Conservation (phyloP, 108 stramenopile genomes). For the Schizochytrium sp. region DNA sequence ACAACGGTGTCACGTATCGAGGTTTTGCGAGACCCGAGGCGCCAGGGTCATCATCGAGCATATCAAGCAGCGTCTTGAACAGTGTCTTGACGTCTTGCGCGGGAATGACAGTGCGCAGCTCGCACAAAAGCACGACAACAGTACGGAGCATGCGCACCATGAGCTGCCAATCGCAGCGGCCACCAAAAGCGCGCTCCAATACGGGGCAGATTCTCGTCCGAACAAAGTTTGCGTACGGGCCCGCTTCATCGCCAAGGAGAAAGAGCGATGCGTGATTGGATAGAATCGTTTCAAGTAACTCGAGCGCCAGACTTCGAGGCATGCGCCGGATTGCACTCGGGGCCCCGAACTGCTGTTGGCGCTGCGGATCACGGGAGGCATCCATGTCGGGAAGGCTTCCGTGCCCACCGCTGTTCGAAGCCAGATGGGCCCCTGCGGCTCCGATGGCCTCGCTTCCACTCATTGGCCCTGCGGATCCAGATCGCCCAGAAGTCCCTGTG, state of each 20-base stretch:
- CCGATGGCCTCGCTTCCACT: too few species aligned
- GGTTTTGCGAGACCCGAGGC: not conserved
- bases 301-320: not conserved
- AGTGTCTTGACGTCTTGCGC: not conserved
- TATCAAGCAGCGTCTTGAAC: not conserved
- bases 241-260: not conserved
- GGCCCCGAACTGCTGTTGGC: not conserved
- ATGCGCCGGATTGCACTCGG: not conserved
- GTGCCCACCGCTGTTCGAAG: too few species aligned
- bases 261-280: not conserved
- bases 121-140: not conserved
- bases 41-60: not conserved
- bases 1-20: not conserved
- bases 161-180: conserved; percentile 7
- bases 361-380: not conserved
- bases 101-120: not conserved
- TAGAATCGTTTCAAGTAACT: not conserved
- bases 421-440: too few species aligned
- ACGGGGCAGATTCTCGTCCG: not conserved
- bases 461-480: too few species aligned
- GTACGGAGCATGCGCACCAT: not conserved
- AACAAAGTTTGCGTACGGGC: not conserved
- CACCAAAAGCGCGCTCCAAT: not conserved
- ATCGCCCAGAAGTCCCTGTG: not conserved
- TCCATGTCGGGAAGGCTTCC: too few species aligned